Percentiles rank a stretch among this genome's conserved stretches.
Evolutionary conservation across 2,329 filamentous ascomycete genomes (phyloP).

Genomic region (Colletotrichum kahawae): DNA sequence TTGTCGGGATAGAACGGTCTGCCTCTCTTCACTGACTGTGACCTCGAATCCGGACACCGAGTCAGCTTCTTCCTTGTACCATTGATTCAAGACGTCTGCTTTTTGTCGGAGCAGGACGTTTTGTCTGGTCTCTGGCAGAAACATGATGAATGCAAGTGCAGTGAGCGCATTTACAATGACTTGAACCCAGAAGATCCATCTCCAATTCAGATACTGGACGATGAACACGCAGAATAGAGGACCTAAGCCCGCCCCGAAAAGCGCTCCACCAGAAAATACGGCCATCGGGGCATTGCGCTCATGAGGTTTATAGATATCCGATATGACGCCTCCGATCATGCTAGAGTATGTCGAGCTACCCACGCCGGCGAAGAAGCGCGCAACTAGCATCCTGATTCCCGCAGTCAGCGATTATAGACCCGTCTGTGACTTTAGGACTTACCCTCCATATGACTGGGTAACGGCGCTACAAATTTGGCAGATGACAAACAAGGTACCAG

Average conservation of each 20-base stretch:
- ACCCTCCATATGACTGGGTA: constrained; percentile 66
- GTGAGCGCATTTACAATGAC: constrained; percentile 71
- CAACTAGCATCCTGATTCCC: constrained; percentile 67
- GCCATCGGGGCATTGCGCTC: constrained; percentile 90
- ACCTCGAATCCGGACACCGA: background rate
- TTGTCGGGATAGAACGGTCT: constrained; percentile 38
- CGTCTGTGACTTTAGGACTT: background rate
- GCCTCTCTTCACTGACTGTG: background rate
- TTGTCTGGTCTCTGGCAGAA: constrained; percentile 83
- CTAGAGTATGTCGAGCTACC: constrained; percentile 81
- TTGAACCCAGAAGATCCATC: constrained; percentile 53
- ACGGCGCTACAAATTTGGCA: constrained; percentile 77
- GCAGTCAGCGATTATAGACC: background rate
- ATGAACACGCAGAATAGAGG: background rate
- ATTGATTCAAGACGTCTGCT: constrained; percentile 74
- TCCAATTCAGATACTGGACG: background rate
- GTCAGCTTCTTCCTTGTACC: constrained; percentile 75
- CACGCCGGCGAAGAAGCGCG: constrained; percentile 77
- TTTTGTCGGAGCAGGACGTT: constrained; percentile 80
- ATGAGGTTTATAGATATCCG: constrained; percentile 79
- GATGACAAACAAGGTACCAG: constrained; percentile 74
- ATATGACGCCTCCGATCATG: constrained; percentile 88
- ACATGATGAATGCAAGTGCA: constrained; percentile 61
- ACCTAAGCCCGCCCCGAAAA: constrained; percentile 69
- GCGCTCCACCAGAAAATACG: constrained; percentile 76